Evolutionary conservation across 2,329 filamentous ascomycete genomes (phyloP).

Genomic region (Tothia fuscella): DNA sequence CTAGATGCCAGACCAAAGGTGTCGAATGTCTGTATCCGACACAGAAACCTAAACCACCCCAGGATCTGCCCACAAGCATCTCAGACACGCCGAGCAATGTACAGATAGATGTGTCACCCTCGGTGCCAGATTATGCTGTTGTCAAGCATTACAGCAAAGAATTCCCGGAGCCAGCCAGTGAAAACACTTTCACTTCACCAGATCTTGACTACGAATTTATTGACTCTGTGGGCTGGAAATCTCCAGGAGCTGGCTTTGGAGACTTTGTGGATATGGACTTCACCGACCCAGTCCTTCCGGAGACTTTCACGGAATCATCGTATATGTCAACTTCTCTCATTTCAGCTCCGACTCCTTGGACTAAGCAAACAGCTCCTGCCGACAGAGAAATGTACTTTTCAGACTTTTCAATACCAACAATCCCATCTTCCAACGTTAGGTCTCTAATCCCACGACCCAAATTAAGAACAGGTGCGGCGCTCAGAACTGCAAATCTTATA

Average conservation of each 20-base stretch:
- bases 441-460: not conserved
- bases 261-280: not conserved
- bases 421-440: not conserved
- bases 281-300: too few species aligned
- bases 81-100: not conserved
- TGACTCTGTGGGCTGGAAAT: not conserved
- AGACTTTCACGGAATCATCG: not conserved
- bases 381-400: not conserved
- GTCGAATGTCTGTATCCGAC: slow-evolving; percentile 27
- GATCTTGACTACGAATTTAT: not conserved
- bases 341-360: not conserved
- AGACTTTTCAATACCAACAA: not conserved
- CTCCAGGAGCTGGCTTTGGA: not conserved
- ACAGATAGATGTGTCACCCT: not conserved
- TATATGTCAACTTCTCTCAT: not conserved
- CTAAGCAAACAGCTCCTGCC: not conserved
- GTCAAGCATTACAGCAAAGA: not conserved
- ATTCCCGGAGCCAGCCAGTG: not conserved
- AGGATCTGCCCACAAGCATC: not conserved
- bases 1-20: slow-evolving; percentile 25
- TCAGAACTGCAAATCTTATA: not conserved
- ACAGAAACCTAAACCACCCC: slow-evolving; percentile 9
- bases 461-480: too few species aligned
- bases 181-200: not conserved
- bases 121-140: not conserved